Conservation (phyloP, 2,329 filamentous ascomycete species). For the Botrytis paeoniae region DNA sequence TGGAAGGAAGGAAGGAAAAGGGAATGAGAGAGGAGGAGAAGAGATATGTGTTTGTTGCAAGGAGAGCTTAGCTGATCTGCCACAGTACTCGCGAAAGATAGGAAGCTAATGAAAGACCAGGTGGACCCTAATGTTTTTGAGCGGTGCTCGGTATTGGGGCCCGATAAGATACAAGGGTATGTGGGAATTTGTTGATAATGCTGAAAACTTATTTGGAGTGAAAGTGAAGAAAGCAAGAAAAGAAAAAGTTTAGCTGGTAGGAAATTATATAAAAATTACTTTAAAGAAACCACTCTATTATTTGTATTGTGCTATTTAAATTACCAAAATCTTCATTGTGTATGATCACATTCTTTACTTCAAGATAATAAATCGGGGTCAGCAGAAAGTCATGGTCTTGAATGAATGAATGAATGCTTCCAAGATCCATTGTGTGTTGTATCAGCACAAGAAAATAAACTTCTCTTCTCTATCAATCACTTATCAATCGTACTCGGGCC, state of each 20-base stretch:
- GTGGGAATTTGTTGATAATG: constrained; percentile 1
- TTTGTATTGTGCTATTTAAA: neutral
- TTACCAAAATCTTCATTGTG: neutral
- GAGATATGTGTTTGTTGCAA: constrained; percentile 12
- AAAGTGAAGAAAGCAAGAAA: neutral
- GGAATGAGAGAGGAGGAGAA: neutral
- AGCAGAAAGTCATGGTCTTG: neutral
- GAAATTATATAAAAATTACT: neutral
- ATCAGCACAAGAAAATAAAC: neutral
- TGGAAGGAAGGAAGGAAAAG: neutral
- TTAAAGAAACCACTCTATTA: neutral
- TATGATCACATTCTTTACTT: neutral
- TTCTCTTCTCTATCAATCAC: neutral
- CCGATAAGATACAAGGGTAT: neutral
- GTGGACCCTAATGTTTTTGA: constrained; percentile 2
- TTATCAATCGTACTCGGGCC: neutral
- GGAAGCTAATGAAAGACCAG: constrained; percentile 11
- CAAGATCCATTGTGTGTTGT: neutral
- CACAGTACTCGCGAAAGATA: neutral
- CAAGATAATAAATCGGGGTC: neutral
- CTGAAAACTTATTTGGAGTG: neutral
- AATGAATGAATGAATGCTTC: neutral
- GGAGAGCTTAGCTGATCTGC: neutral
- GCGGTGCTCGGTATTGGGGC: neutral
- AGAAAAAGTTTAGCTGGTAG: neutral